These are phyloP conservation scores for Gloeophyllum trabeum DNA, from an alignment of 768 basidiomycete genomes.

Conservation along the genomic window DNA sequence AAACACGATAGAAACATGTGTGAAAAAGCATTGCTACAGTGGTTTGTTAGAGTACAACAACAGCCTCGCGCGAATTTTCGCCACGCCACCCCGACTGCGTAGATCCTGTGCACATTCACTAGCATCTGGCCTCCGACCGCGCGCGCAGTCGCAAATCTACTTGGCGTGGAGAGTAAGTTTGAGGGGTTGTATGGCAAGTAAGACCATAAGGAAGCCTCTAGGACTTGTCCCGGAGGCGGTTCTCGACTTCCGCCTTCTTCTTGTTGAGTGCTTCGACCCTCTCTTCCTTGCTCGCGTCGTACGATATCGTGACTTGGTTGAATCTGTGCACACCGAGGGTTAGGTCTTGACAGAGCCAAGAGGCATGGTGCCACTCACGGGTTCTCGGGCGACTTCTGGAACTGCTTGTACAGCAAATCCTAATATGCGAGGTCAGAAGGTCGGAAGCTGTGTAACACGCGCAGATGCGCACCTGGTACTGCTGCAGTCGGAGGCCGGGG, in stretches of 20 bases:
- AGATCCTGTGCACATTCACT: too few relatives aligned
- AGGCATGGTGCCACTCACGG: constrained; percentile 43
- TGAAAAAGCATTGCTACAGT: too few relatives aligned
- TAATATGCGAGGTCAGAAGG: constrained; percentile 16
- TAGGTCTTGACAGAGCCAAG: not conserved
- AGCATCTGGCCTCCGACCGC: too few relatives aligned
- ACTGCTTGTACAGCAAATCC: constrained; percentile 86
- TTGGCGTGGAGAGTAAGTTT: too few relatives aligned
- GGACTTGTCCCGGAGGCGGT: constrained; percentile 35
- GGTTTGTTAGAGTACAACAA: too few relatives aligned
- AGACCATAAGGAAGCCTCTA: not conserved
- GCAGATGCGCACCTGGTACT: constrained; percentile 56
- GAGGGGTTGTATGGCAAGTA: too few relatives aligned
- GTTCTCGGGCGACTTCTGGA: constrained; percentile 94
- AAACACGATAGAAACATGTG: too few relatives aligned
- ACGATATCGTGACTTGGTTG: constrained; percentile 70
- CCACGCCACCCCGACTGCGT: too few relatives aligned
- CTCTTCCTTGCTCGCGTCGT: constrained; percentile 84
- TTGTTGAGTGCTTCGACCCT: constrained; percentile 65
- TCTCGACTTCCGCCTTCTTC: constrained; percentile 53
- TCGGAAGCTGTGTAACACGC: not conserved
- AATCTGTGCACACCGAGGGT: constrained; percentile 39
- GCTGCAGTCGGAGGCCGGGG: constrained; percentile 83
- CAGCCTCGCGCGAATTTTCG: too few relatives aligned
- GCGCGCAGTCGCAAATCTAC: too few relatives aligned